Evolutionary conservation across 345 rosid species (phyloP), one percentile per base, ranked within the genome.

Genomic region (Psidium friedrichsthalianum): DNA sequence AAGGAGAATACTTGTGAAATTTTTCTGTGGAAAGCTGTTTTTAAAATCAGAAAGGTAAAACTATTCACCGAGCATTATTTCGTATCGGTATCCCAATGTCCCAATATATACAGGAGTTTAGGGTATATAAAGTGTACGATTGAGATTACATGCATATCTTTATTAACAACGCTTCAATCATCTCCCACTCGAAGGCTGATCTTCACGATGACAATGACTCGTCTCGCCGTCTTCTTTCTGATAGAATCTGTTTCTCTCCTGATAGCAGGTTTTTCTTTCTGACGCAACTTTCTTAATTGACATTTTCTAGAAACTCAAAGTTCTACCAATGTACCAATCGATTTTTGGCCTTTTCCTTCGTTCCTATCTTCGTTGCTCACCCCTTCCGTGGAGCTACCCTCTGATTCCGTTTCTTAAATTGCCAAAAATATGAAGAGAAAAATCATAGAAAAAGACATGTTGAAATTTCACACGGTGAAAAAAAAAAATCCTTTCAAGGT

Each of bases 71-170:
- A n/a, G 7, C 10, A 61, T 61, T 61, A 14, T n/a, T 61, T 42
- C 29, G 15, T 9, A 61, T 29, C 32, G 29, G 36, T 18, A 29
- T 61, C 0, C 1, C 29, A 29, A 29, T 61, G 11, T 11, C 42
- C 42, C 36, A 29, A 15, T 29, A 61, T 4, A 29, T 15, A 15
- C 0, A 0, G 0, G 42, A 29, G 11, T 61, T 29, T 61, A 61
- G 10, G n/a, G 42, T 32, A 14, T 59, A 6, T 61, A 27, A 3
- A 29, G 4, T 29, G n/a, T 61, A 15, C 3, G 42, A 61, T 29
- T 20, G 15, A 61, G 32, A 56, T 56, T 56, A 21, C 25, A 56
- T 55, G 5, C 21, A 56, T 22, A 56, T 3, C 11, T 56, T 21
- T 8, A 8, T 10, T 56, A 56, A 15, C 15, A 7, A 4, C 29